Conservation (phyloP, 139 green algal genomes). For the Coelastrella sp. region DNA sequence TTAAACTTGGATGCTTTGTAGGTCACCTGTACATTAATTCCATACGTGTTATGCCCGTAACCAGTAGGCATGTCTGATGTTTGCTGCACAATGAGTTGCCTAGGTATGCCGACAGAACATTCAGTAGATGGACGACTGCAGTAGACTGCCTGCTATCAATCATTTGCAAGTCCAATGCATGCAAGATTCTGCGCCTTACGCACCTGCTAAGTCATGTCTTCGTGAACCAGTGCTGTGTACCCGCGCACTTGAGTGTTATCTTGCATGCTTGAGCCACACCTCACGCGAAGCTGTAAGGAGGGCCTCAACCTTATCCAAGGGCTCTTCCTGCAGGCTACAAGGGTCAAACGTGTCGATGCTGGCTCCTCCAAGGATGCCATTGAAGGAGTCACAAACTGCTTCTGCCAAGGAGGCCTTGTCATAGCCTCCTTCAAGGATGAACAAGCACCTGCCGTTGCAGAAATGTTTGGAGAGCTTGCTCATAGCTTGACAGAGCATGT, state of each 20-base stretch:
- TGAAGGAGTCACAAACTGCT: slow-evolving; percentile 80
- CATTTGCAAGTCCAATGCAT: too few relatives aligned
- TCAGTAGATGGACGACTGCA: too few relatives aligned
- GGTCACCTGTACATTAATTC: slow-evolving; percentile 18
- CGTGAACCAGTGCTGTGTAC: neutral
- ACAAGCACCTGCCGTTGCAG: slow-evolving; percentile 78
- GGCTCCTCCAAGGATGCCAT: slow-evolving; percentile 66
- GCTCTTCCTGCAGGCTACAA: slow-evolving; percentile 55
- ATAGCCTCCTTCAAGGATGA: slow-evolving; percentile 94
- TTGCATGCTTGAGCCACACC: neutral
- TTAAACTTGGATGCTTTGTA: neutral
- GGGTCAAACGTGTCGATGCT: neutral
- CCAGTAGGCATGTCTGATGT: neutral
- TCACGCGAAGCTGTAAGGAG: slow-evolving; percentile 5
- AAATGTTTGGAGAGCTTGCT: slow-evolving; percentile 68
- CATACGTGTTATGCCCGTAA: slow-evolving; percentile 28
- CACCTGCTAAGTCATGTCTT: too few relatives aligned
- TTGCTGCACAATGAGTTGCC: too few relatives aligned
- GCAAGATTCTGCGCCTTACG: too few relatives aligned
- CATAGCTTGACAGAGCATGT: slow-evolving; percentile 61
- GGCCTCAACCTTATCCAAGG: slow-evolving; percentile 53
- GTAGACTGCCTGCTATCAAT: too few relatives aligned
- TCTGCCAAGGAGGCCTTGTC: slow-evolving; percentile 75
- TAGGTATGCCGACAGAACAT: too few relatives aligned
- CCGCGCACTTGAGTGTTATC: slow-evolving; percentile 2